A percentile compares a stretch with the other conserved stretches of the same genome.
These are phyloP conservation scores for Fusarium sarcochroum DNA, from an alignment of 2,329 filamentous ascomycete species.

Conservation along the genomic window DNA sequence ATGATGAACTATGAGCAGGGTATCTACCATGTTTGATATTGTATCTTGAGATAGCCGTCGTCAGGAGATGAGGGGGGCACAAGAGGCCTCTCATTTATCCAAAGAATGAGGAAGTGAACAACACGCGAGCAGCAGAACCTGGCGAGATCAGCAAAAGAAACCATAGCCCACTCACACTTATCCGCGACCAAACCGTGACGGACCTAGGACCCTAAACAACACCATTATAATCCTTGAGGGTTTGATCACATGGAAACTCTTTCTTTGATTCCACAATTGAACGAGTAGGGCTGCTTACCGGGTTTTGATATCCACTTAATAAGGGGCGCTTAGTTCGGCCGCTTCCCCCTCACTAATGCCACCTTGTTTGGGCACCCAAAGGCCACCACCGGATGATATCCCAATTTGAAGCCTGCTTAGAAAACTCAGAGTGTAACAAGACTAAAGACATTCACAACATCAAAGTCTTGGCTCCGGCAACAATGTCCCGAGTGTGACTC, in stretches of 20 bases:
- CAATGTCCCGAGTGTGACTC: conserved; percentile 39
- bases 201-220: conserved; percentile 20
- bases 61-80: conserved; percentile 17
- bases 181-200: neutral
- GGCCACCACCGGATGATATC: conserved; percentile 17
- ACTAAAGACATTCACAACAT: neutral
- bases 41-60: neutral
- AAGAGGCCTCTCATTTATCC: conserved; percentile 37
- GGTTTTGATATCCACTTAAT: conserved; percentile 40
- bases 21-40: conserved; percentile 5
- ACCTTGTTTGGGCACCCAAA: conserved; percentile 47
- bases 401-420: conserved; percentile 21
- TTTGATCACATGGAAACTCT: conserved; percentile 44
- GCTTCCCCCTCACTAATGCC: conserved; percentile 48
- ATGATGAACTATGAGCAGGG: conserved; percentile 18
- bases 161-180: conserved; percentile 36
- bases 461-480: conserved; percentile 38
- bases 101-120: conserved; percentile 29
- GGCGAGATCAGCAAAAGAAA: neutral
- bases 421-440: neutral
- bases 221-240: conserved; percentile 27
- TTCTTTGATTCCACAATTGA: conserved; percentile 21
- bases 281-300: conserved; percentile 39
- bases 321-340: conserved; percentile 38
- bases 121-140: conserved; percentile 24